A percentile compares a stretch with the other conserved stretches of the same genome.
These are phyloP conservation scores for Colletotrichum sp. DNA, from an alignment of 2,329 filamentous ascomycete genomes.

Conservation along the genomic window DNA sequence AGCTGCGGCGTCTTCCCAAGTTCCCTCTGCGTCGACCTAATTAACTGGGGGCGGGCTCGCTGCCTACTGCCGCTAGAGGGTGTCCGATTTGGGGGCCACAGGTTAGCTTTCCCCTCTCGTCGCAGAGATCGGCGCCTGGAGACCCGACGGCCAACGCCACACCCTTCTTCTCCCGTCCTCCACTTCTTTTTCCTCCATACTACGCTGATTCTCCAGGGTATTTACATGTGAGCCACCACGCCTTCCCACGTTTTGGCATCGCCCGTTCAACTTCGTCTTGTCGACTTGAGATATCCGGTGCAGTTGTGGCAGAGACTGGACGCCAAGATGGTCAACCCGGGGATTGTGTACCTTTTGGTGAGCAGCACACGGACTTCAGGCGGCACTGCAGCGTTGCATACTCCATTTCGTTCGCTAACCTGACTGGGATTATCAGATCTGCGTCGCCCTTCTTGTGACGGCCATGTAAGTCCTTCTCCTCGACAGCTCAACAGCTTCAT, in stretches of 20 bases:
- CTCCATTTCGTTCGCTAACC: neutral
- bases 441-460: slow-evolving; percentile 32
- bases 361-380: neutral
- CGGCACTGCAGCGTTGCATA: neutral
- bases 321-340: slow-evolving; percentile 30
- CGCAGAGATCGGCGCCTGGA: slow-evolving; percentile 8
- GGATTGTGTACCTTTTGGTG: slow-evolving; percentile 35
- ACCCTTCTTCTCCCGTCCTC: slow-evolving; percentile 4
- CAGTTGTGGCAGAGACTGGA: neutral
- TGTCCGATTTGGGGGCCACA: neutral
- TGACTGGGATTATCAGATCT: slow-evolving; percentile 26
- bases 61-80: neutral
- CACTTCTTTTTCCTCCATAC: neutral
- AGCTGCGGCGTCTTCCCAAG: neutral
- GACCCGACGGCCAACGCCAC: slow-evolving; percentile 8
- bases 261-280: neutral
- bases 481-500: neutral
- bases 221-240: neutral
- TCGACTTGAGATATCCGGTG: neutral
- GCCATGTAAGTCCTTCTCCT: slow-evolving; percentile 30
- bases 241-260: neutral
- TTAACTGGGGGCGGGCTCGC: neutral
- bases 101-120: neutral
- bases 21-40: neutral
- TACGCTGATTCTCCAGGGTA: neutral